Conservation (phyloP, 805 yeast genomes). For the Cyberlindnera maritima region DNA sequence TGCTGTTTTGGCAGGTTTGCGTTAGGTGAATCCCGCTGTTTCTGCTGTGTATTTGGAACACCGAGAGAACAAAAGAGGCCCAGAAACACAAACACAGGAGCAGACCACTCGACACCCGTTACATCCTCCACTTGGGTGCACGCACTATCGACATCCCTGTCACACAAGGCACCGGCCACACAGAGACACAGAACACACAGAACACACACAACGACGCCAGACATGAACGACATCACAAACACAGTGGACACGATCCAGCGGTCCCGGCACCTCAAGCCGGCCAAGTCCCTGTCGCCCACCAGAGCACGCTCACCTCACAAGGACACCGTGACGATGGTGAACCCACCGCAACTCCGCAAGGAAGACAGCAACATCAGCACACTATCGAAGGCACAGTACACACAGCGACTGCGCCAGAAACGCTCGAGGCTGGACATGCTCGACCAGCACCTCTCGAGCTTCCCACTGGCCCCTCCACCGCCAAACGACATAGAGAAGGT, state of each 20-base stretch:
- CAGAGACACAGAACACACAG: neutral
- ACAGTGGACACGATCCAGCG: slow-evolving; percentile 5
- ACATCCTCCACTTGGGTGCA: no score
- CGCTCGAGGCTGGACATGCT: slow-evolving; percentile 37
- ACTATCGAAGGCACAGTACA: neutral
- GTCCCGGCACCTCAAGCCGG: neutral
- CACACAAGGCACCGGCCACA: neutral
- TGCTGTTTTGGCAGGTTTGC: no score
- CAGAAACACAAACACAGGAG: no score
- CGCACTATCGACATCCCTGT: neutral
- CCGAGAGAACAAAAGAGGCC: no score
- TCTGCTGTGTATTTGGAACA: no score
- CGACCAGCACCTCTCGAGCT: slow-evolving; percentile 37
- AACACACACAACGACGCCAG: neutral
- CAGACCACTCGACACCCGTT: no score
- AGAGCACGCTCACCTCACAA: neutral
- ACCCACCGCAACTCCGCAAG: neutral
- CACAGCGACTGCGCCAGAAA: slow-evolving; percentile 8
- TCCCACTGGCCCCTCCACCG: slow-evolving; percentile 34
- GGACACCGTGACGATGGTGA: neutral
- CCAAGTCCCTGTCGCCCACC: neutral
- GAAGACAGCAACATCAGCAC: neutral
- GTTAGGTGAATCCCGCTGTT: no score
- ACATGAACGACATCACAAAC: slow-evolving; percentile 19
- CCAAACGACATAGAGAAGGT: slow-evolving; percentile 10